Conservation (phyloP, 1,284 basidiomycete genomes). For the Apiotrichum brassicae region DNA sequence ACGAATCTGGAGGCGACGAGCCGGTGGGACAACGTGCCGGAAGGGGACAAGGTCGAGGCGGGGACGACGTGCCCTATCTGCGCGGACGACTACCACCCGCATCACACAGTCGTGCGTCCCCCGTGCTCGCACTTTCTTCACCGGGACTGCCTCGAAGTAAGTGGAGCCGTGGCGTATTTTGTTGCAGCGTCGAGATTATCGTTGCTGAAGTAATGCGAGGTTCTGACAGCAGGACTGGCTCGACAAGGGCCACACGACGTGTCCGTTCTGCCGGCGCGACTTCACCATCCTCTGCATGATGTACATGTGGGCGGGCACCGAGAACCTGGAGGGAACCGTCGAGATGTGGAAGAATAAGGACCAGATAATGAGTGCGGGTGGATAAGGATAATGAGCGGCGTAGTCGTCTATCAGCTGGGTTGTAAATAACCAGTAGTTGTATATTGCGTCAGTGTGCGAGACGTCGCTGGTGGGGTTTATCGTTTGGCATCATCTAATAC, state of each 20-base stretch:
- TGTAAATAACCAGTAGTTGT: no score
- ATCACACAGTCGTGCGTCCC: background rate
- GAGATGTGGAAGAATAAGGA: conserved; percentile 6
- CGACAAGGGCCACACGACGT: conserved; percentile 2
- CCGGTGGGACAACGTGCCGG: background rate
- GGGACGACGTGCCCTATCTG: background rate
- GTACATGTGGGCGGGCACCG: conserved; percentile 3
- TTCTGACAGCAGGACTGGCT: conserved; percentile 1
- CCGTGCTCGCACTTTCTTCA: conserved; percentile 1
- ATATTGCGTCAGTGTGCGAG: no score
- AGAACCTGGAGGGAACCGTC: background rate
- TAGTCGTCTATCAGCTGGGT: no score
- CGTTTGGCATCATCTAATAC: no score
- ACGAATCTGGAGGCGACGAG: background rate
- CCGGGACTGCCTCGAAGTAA: conserved; percentile 1
- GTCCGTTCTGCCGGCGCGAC: conserved; percentile 3
- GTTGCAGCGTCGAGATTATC: no score
- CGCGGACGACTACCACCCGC: background rate
- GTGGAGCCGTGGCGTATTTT: background rate
- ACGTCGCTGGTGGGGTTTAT: no score
- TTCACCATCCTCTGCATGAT: conserved; percentile 3
- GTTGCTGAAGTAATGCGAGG: no score
- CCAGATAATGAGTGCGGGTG: background rate
- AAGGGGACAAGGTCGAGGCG: background rate
- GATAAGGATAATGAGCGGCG: no score